Evolutionary conservation across 1,139 yeast genomes (phyloP).

Genomic region (Kurtzmaniella quercitrusa): DNA sequence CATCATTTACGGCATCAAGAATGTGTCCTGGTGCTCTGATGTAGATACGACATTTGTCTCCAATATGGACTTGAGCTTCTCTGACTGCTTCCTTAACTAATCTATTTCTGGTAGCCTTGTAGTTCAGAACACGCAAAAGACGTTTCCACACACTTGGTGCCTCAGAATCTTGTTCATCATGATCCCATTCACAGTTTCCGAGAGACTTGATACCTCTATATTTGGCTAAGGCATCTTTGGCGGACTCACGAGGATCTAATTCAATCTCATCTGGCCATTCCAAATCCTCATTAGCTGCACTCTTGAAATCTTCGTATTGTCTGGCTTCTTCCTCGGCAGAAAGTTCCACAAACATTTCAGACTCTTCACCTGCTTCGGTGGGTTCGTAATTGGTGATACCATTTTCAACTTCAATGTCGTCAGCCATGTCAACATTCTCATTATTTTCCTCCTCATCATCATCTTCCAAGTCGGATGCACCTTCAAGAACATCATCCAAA

Average conservation of each 20-base stretch:
- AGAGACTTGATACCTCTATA: conserved; percentile 87
- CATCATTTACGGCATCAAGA: conserved; percentile 30
- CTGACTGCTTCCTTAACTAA: conserved; percentile 57
- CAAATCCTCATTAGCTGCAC: conserved; percentile 72
- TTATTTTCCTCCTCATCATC: conserved; percentile 29
- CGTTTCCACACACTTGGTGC: conserved; percentile 79
- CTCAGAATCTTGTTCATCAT: conserved; percentile 72
- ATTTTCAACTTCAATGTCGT: conserved; percentile 39
- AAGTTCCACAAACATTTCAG: conserved; percentile 69
- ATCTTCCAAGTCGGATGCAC: conserved; percentile 52
- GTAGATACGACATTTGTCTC: conserved; percentile 57
- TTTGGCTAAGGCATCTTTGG: conserved; percentile 65
- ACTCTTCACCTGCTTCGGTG: conserved; percentile 45
- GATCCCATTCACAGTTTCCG: conserved; percentile 81
- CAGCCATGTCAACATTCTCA: conserved; percentile 26
- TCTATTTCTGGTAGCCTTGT: conserved; percentile 71
- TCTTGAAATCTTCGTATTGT: conserved; percentile 68
- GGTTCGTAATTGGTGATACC: conserved; percentile 32
- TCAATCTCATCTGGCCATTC: conserved; percentile 97
- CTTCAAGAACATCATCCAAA: conserved; percentile 51
- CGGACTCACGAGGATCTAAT: conserved; percentile 70
- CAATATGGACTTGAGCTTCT: conserved; percentile 61
- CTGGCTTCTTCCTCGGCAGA: conserved; percentile 79
- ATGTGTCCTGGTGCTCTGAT: conserved; percentile 59
- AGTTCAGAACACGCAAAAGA: conserved; percentile 70